phyloP scores from a whole-genome alignment of 2,329 filamentous ascomycete genomes.

The Fusarium fujikuroi region DNA sequence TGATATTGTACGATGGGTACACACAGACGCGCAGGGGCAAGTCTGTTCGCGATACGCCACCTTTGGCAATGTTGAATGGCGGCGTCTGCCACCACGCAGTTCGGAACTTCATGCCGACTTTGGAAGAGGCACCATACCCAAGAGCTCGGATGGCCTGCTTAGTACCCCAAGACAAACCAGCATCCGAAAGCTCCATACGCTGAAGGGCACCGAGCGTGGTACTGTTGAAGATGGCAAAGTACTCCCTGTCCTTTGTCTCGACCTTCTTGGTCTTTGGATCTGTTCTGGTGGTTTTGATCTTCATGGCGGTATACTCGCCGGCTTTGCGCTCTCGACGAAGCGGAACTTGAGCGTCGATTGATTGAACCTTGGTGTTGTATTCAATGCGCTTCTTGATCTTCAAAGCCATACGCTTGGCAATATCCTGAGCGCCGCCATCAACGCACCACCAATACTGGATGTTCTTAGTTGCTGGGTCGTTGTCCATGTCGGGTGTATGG shows the following conservation, averaged over 20 bases:
- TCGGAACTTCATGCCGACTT: neutral
- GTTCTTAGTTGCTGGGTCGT: neutral
- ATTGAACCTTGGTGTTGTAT: neutral
- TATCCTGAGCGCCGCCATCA: neutral
- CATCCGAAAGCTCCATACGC: neutral
- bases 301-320: rapidly evolving
- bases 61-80: neutral
- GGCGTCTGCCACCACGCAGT: neutral
- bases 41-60: neutral
- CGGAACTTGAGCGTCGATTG: neutral
- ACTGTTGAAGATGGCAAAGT: neutral
- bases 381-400: neutral
- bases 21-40: neutral
- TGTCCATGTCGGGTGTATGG: neutral
- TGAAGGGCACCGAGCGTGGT: neutral
- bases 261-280: neutral
- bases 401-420: rapidly evolving
- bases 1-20: neutral
- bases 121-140: neutral
- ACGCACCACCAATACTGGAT: neutral
- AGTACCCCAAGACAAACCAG: neutral
- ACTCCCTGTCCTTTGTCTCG: neutral
- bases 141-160: neutral
- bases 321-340: neutral
- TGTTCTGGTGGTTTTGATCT: neutral